Conservation (phyloP, 768 basidiomycete genomes). For the Psilocybe cubensis region DNA sequence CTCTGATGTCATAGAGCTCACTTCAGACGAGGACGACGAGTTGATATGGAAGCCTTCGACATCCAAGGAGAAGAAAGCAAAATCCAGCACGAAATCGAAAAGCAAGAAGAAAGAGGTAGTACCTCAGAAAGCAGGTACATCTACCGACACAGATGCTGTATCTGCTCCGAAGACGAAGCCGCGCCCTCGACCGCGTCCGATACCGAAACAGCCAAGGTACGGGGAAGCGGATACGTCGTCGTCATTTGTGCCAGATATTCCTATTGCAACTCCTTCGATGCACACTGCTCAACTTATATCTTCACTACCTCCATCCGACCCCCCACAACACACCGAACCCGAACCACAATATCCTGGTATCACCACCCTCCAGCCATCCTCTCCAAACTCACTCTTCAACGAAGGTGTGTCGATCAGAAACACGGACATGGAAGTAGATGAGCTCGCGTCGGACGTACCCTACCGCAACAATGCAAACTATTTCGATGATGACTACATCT, state of each 20-base stretch:
- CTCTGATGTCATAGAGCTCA: conserved; percentile 47
- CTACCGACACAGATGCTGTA: background rate
- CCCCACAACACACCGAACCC: conserved; percentile 31
- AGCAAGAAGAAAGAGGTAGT: conserved; percentile 18
- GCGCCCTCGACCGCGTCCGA: conserved; percentile 22
- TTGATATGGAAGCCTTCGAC: conserved; percentile 30
- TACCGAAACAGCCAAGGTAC: conserved; percentile 6
- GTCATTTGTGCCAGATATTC: conserved; percentile 14
- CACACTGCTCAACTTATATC: conserved; percentile 13
- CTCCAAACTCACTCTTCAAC: conserved; percentile 35
- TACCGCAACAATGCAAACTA: background rate
- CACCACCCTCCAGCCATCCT: conserved; percentile 38
- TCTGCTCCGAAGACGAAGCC: conserved; percentile 1
- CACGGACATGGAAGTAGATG: conserved; percentile 27
- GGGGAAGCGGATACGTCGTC: background rate
- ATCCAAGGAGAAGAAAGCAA: conserved; percentile 29
- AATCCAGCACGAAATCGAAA: conserved; percentile 27
- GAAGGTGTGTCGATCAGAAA: conserved; percentile 21
- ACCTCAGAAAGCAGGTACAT: background rate
- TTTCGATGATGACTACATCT: background rate
- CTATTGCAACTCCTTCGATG: conserved; percentile 19
- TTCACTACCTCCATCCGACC: conserved; percentile 36
- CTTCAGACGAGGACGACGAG: conserved; percentile 45
- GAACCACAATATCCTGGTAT: conserved; percentile 30
- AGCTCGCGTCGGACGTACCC: conserved; percentile 21